Base-by-base conservation (phyloP, 352 stramenopile genomes). In the Phytophthora ramorum region DNA sequence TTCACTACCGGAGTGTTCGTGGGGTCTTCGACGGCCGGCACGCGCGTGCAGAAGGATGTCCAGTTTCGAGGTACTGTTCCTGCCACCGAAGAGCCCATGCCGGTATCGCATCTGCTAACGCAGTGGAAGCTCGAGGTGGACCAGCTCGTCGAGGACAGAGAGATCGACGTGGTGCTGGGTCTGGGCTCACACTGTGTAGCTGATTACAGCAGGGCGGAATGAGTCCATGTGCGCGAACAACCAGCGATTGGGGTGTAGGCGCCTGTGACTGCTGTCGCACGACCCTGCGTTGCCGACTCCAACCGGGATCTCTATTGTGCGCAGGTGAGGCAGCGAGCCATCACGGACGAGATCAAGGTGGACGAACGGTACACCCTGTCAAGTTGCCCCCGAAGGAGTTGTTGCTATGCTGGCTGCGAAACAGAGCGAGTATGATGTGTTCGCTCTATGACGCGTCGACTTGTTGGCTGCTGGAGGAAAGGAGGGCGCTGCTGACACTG, bases 1-100 rank as follows among this genome's bases (percentile, higher is more conserved):
- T 81, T 99, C 40, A 99, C 98, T 5, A 98, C 95, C 52, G 92
- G 98, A 71, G 98, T 24, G 12, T 92, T 89, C 60, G 76, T 92
- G 32, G 63, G 74, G 22, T 24, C 22, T 26, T 72, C 73, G 10
- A 55, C 57, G 20, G 48, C 61, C 26, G 51, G 40, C 44, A 69
- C 60, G 34, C 65, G 51, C 20, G 71, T 91, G 17, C 45, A 73
- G n/a, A 72, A 89, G 50, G 73, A 95, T 53, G 69, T 91, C 63
- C 70, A 90, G 55, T 88, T n/a, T 95, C 57, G 88, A 93, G 69
- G 86, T 96, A 30, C 89, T 87, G 28, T 95, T 93, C 56, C 71
- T 96, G 34, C 89, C 89, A 32, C 89, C 1, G 69, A 84, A 37
- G 76, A 83, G 63, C 70, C 76, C 44, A 93, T 87, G 45, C 89